Conservation (phyloP, 768 basidiomycete genomes). For the Auricularia auricula-judae region DNA sequence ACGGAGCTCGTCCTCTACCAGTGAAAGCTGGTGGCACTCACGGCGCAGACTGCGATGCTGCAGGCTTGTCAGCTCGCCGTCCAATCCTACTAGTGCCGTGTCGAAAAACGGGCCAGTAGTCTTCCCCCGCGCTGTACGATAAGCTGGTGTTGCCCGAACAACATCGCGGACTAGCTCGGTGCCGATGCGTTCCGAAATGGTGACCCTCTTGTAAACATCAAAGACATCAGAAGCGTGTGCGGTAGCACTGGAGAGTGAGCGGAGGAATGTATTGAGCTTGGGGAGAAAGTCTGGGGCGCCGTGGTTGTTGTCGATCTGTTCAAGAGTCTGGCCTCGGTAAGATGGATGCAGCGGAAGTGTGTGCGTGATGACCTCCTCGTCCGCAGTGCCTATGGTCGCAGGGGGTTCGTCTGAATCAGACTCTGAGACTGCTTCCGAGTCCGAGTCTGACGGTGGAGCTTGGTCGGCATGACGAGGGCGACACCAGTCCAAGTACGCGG, state of each 20-base stretch:
- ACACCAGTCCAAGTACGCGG: constrained; percentile 18
- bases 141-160: constrained; percentile 6
- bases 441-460: too few relatives aligned
- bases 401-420: constrained; percentile 20
- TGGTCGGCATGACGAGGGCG: too few relatives aligned
- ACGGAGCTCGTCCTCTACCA: too few relatives aligned
- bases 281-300: neutral
- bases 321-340: neutral
- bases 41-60: neutral
- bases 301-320: neutral
- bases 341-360: neutral
- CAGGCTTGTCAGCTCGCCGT: neutral
- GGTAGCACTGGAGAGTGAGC: neutral
- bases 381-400: neutral
- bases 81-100: constrained; percentile 3
- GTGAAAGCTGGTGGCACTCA: neutral
- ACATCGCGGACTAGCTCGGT: neutral
- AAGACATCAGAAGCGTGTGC: neutral
- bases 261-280: neutral
- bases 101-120: constrained; percentile 1
- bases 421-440: constrained; percentile 19
- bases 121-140: neutral
- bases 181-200: neutral
- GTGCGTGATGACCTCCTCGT: too few relatives aligned
- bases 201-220: neutral